Evolutionary conservation across 2,329 filamentous ascomycete genomes (phyloP).

Genomic region (Aspergillus clavatus): DNA sequence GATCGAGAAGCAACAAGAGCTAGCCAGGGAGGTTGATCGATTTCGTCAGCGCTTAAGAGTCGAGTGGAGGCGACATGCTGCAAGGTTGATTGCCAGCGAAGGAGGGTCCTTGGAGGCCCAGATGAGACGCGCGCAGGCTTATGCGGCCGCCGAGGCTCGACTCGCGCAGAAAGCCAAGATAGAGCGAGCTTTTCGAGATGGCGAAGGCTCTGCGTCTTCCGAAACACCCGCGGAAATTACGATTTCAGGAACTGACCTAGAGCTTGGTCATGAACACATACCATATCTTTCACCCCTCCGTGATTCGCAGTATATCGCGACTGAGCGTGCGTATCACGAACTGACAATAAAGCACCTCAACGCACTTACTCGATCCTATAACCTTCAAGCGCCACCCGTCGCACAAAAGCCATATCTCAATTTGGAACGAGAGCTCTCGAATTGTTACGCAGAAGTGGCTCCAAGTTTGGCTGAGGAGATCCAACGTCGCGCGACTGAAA

Average conservation of each 20-base stretch:
- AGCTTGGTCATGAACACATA: conserved; percentile 13
- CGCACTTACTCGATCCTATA: conserved; percentile 76
- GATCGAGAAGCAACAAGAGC: conserved; percentile 97
- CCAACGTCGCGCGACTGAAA: conserved; percentile 57
- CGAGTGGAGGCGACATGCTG: conserved; percentile 81
- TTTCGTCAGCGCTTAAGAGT: conserved; percentile 72
- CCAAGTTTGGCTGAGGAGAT: conserved; percentile 70
- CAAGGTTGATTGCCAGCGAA: conserved; percentile 68
- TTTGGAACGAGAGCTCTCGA: conserved; percentile 72
- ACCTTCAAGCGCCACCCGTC: conserved; percentile 85
- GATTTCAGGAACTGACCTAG: background rate
- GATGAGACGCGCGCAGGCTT: conserved; percentile 64
- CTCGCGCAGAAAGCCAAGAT: conserved; percentile 21
- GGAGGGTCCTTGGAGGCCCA: conserved; percentile 73
- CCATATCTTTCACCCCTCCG: conserved; percentile 62
- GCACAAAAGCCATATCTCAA: conserved; percentile 91
- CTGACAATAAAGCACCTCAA: conserved; percentile 77
- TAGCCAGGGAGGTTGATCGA: conserved; percentile 61
- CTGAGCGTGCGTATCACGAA: conserved; percentile 69
- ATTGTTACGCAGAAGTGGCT: conserved; percentile 82
- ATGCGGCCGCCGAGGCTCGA: conserved; percentile 68
- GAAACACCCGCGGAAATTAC: conserved; percentile 5
- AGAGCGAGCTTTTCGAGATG: conserved; percentile 21
- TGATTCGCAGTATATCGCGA: conserved; percentile 68
- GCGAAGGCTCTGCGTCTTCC: conserved; percentile 4